Conservation (phyloP, 2,329 filamentous ascomycete species). For the Fusarium robinianum region DNA sequence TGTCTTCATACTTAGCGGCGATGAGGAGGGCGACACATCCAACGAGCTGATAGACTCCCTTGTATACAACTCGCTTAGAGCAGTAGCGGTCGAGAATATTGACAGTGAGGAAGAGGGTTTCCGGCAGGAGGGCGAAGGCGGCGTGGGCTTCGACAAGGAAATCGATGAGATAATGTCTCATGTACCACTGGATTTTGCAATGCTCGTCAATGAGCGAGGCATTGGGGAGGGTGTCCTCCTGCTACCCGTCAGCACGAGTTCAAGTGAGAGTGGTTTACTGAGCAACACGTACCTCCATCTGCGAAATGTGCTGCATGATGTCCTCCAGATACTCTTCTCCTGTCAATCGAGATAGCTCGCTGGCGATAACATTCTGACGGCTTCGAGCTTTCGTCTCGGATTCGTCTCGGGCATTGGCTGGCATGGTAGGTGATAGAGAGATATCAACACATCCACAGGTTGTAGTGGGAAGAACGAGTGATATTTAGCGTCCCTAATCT, state of each 20-base stretch:
- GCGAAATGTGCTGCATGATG: conserved; percentile 89
- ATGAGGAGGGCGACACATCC: conserved; percentile 95
- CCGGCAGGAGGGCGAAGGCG: conserved; percentile 89
- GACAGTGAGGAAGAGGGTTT: conserved; percentile 93
- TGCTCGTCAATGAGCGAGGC: conserved; percentile 99
- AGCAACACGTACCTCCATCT: conserved; percentile 85
- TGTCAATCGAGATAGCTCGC: conserved; percentile 83
- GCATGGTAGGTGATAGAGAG: no score
- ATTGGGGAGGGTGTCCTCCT: conserved; percentile 87
- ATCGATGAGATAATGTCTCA: conserved; percentile 97
- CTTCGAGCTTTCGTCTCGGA: conserved; percentile 78
- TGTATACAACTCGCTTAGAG: conserved; percentile 96
- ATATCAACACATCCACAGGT: no score
- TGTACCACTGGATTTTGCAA: conserved; percentile 99
- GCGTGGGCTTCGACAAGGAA: conserved; percentile 97
- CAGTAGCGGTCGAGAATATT: conserved; percentile 98
- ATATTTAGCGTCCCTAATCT: no score
- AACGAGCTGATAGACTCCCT: conserved; percentile 97
- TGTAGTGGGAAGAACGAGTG: no score
- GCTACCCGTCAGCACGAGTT: conserved; percentile 33
- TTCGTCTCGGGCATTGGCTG: conserved; percentile 73
- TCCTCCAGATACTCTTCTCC: conserved; percentile 93
- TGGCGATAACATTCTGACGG: conserved; percentile 84
- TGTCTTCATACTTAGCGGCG: conserved; percentile 97
- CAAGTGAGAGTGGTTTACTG: not conserved